A percentile compares a stretch with the other conserved stretches of the same genome.
Conservation (phyloP, 176 grass and related monocot genomes). For the Hordeum marinum region DNA sequence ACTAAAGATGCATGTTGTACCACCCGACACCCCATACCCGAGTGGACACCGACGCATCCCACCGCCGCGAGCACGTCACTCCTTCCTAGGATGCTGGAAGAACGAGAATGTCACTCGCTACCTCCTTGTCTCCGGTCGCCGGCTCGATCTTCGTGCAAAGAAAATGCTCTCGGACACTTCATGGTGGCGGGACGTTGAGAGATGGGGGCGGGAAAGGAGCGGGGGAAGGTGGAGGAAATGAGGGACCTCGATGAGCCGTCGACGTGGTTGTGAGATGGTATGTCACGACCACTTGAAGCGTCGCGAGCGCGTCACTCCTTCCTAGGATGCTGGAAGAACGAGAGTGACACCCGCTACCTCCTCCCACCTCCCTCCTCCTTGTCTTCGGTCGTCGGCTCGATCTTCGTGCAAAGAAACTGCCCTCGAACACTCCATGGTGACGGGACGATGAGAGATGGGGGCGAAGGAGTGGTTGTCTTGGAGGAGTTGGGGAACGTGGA, state of each 20-base stretch:
- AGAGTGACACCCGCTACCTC: background rate
- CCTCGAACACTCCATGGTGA: background rate
- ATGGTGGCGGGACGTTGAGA: too few relatives aligned
- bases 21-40: background rate
- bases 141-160: background rate
- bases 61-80: background rate
- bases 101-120: too few relatives aligned
- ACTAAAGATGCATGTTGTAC: too few relatives aligned
- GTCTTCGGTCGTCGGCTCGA: too few relatives aligned
- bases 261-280: background rate
- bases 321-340: too few relatives aligned
- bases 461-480: background rate
- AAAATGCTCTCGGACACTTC: background rate
- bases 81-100: too few relatives aligned
- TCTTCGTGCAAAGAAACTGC: background rate
- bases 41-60: background rate
- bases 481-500: background rate
- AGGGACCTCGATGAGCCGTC: background rate
- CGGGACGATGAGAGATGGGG: too few relatives aligned
- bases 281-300: background rate
- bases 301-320: background rate
- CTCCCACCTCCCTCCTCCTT: background rate
- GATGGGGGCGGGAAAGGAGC: background rate
- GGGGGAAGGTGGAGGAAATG: background rate
- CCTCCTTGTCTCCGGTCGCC: too few relatives aligned